Evolutionary conservation across 179 eudicot species (phyloP).

Genomic region (Spergularia azorica): DNA sequence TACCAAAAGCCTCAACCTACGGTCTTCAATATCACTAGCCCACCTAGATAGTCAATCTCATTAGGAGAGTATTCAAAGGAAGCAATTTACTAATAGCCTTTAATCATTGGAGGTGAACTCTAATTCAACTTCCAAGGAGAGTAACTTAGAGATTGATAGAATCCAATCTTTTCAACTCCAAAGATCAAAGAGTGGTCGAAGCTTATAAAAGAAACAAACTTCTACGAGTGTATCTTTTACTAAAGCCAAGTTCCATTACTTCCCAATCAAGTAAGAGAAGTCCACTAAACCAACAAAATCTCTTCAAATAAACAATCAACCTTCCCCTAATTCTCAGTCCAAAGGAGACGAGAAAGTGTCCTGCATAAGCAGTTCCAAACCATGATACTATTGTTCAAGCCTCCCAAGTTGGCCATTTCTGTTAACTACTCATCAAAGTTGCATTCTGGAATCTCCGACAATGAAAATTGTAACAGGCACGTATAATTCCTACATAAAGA

Average conservation of each 20-base stretch:
- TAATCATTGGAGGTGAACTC: too few relatives aligned
- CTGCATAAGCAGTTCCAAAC: neutral
- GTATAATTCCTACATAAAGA: neutral
- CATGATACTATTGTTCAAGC: too few relatives aligned
- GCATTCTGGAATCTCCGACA: too few relatives aligned
- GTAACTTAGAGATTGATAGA: too few relatives aligned
- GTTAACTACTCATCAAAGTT: too few relatives aligned
- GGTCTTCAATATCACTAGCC: neutral
- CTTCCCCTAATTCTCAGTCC: neutral
- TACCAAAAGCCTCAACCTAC: neutral
- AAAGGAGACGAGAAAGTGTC: neutral
- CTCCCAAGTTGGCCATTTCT: too few relatives aligned
- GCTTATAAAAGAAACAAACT: neutral
- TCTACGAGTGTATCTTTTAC: neutral
- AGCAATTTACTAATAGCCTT: too few relatives aligned
- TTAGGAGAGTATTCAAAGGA: too few relatives aligned
- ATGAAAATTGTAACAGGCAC: too few relatives aligned
- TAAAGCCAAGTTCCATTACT: neutral
- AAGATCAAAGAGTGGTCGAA: neutral
- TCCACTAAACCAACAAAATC: neutral
- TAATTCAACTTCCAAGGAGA: too few relatives aligned
- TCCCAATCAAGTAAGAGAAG: neutral
- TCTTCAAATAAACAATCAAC: conserved; percentile 1
- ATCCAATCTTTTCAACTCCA: too few relatives aligned
- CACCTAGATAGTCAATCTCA: neutral